Conservation (phyloP, 2,329 filamentous ascomycete species). For the Colletotrichum agaves region DNA sequence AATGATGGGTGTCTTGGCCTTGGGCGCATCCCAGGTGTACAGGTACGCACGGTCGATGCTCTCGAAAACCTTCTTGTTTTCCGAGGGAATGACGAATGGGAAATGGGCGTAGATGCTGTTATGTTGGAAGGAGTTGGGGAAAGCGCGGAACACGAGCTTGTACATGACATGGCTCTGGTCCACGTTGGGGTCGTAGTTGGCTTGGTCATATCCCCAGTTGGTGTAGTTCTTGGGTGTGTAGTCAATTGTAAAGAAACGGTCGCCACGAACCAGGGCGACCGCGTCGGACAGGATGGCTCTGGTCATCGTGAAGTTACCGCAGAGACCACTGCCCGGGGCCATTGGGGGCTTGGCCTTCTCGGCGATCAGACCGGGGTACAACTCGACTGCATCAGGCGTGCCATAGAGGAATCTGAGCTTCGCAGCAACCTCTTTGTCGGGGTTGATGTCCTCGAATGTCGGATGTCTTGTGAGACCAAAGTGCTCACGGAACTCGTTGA, state of each 20-base stretch:
- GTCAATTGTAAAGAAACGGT: slow-evolving; percentile 72
- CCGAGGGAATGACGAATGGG: slow-evolving; percentile 52
- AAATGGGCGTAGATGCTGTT: slow-evolving; percentile 75
- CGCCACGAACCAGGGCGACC: slow-evolving; percentile 70
- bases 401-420: slow-evolving; percentile 64
- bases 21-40: slow-evolving; percentile 68
- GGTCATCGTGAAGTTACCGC: slow-evolving; percentile 56
- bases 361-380: slow-evolving; percentile 62
- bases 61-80: slow-evolving; percentile 69
- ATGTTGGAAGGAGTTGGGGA: slow-evolving; percentile 69
- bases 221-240: slow-evolving; percentile 70
- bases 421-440: slow-evolving; percentile 62
- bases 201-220: slow-evolving; percentile 73
- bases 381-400: slow-evolving; percentile 69
- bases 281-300: slow-evolving; percentile 71
- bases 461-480: slow-evolving; percentile 66
- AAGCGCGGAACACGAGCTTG: slow-evolving; percentile 72
- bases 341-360: slow-evolving; percentile 61
- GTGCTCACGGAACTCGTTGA: slow-evolving; percentile 73
- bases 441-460: slow-evolving; percentile 69
- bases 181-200: slow-evolving; percentile 64
- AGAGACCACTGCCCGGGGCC: slow-evolving; percentile 58
- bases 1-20: slow-evolving; percentile 55
- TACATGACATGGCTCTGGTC: slow-evolving; percentile 74
- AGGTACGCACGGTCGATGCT: slow-evolving; percentile 63